Evolutionary conservation across 2,329 filamentous ascomycete species (phyloP).

Genomic region (Alternaria atra): DNA sequence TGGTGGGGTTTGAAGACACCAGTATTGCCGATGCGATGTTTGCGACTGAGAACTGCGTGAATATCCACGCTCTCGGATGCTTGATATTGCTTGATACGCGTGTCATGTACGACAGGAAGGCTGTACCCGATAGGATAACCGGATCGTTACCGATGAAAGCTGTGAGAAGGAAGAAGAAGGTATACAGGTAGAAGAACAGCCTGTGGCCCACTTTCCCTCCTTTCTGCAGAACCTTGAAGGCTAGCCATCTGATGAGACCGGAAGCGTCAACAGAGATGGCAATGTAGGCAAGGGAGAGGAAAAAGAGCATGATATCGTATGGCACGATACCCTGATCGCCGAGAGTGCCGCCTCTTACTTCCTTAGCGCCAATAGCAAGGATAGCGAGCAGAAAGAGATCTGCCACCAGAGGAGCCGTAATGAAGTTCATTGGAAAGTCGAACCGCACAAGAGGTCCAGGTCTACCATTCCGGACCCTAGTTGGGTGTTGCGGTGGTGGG

Average conservation of each 20-base stretch:
- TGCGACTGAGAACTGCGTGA: constrained; percentile 74
- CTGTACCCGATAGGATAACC: constrained; percentile 76
- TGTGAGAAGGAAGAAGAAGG: constrained; percentile 74
- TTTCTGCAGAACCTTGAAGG: constrained; percentile 74
- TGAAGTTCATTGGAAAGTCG: constrained; percentile 72
- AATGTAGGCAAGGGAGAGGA: constrained; percentile 77
- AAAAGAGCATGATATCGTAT: constrained; percentile 78
- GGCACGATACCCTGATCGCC: constrained; percentile 72
- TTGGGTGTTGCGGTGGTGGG: constrained; percentile 48
- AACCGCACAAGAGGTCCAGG: constrained; percentile 59
- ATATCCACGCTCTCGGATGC: constrained; percentile 76
- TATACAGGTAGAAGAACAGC: constrained; percentile 77
- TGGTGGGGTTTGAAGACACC: constrained; percentile 81
- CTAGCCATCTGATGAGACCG: constrained; percentile 73
- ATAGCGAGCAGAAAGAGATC: constrained; percentile 77
- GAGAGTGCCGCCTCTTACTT: constrained; percentile 74
- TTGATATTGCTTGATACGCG: constrained; percentile 76
- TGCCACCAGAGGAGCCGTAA: constrained; percentile 75
- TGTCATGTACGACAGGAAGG: constrained; percentile 81
- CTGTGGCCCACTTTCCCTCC: constrained; percentile 72
- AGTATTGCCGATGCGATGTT: constrained; percentile 79
- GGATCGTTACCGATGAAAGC: constrained; percentile 79
- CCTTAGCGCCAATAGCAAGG: constrained; percentile 69
- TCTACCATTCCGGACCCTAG: constrained; percentile 35
- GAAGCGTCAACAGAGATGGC: constrained; percentile 81